Evolutionary conservation across 1,139 yeast species (phyloP), one percentile per base, ranked within the genome.

Genomic region (Debaryomyces fabryi): DNA sequence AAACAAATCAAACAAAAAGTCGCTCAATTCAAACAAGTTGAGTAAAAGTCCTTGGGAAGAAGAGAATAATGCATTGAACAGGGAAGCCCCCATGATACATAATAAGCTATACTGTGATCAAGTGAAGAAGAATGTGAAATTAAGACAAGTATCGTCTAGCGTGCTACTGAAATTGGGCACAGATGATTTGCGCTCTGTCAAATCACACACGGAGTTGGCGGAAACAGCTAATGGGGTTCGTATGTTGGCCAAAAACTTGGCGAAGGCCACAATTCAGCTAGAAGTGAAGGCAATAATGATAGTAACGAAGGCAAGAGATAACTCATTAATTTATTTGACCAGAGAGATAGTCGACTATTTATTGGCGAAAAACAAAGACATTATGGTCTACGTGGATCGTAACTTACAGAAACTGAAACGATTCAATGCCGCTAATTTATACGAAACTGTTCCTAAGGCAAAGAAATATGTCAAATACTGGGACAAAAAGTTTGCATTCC

Each of bases 171-270:
- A 70, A 49, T 57, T 74, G 44, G 65, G 65, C 43, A 59, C 62
- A 25, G 78, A 72, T 39, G 78, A 75, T 41, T 59, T 79, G 40
- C 68, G 74, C 49, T 64, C 72, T 39, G 86, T 82, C 27, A 79
- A 78, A 51, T 82, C 89, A 1, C 93, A 87, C 64, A 83, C 88
- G 7, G 87, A 86, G 59, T 69, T 85, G 57, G 89, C 93, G 3
- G 88, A 89, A 58, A 88, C 96, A 2, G 96, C 96, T 3, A 88
- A 89, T 57, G 95, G 93, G 2, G 96, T 89, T 1, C 75, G 96
- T 42, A 79, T 86, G 73, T 72, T 89, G 52, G 90, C 93, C 18
- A 85, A 85, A 55, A 88, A 86, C 62, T 71, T 89, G 38, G 80
- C 86, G 42, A 81, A 83, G 56, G 91, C 96, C 5, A 84, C 88